These are phyloP conservation scores for Trichoderma endophyticum DNA, from an alignment of 2,329 filamentous ascomycete genomes.

Conservation along the genomic window DNA sequence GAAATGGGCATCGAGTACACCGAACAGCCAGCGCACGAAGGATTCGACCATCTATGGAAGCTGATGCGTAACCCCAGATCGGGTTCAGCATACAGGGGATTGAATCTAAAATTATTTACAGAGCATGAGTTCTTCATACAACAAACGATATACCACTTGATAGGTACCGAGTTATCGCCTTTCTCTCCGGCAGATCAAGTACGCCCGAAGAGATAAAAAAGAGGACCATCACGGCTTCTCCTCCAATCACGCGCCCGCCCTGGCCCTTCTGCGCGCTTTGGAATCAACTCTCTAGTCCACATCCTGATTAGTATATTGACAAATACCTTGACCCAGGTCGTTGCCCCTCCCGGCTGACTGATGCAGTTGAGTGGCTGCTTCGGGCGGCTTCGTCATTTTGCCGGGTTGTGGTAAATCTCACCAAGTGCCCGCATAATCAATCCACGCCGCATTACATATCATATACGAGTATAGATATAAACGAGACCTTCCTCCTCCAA, in stretches of 20 bases:
- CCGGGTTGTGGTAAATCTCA: neutral
- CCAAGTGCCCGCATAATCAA: neutral
- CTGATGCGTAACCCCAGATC: neutral
- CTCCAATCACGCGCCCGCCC: neutral
- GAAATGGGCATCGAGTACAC: neutral
- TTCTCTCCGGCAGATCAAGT: neutral
- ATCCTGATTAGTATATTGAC: neutral
- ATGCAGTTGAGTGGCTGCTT: neutral
- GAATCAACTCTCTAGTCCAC: neutral
- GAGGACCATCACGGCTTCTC: neutral
- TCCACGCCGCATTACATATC: neutral
- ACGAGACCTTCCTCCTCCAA: neutral
- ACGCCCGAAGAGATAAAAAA: neutral
- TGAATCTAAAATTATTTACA: neutral
- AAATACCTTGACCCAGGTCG: neutral
- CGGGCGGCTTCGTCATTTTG: neutral
- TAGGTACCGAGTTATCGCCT: neutral
- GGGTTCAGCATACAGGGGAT: neutral
- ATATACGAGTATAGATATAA: neutral
- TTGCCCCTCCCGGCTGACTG: constrained; percentile 1
- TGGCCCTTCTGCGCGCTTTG: neutral
- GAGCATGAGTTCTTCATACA: neutral
- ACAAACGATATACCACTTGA: neutral
- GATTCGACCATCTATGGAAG: neutral
- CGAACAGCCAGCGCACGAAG: neutral